A percentile compares a stretch with the other conserved stretches of the same genome.
Evolutionary conservation across 352 stramenopile genomes (phyloP).

Genomic region (Hyphochytrium catenoides): DNA sequence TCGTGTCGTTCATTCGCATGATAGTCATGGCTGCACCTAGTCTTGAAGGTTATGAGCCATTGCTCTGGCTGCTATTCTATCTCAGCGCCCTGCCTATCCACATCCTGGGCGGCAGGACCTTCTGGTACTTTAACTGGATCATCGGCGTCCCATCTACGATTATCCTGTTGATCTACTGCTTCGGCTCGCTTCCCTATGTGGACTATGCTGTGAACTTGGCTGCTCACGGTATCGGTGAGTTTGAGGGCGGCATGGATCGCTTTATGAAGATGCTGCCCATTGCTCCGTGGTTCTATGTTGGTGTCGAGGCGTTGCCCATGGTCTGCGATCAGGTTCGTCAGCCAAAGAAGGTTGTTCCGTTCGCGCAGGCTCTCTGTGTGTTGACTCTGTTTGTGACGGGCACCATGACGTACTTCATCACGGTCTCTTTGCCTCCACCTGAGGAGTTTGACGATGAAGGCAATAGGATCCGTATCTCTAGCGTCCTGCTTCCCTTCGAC

Average conservation of each 20-base stretch:
- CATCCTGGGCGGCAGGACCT: slow-evolving; percentile 8
- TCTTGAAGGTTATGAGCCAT: slow-evolving; percentile 5
- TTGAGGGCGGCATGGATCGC: background rate
- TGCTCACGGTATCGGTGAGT: background rate
- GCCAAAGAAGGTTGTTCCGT: slow-evolving; percentile 3
- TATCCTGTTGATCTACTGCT: slow-evolving; percentile 9
- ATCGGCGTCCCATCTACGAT: slow-evolving; percentile 6
- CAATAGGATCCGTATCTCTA: too few species aligned
- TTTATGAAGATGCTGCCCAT: background rate
- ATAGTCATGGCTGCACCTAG: slow-evolving; percentile 5
- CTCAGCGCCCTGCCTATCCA: slow-evolving; percentile 8
- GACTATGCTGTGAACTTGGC: slow-evolving; percentile 9
- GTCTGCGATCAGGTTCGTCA: background rate
- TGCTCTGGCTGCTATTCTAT: slow-evolving; percentile 13
- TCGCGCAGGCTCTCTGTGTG: slow-evolving; percentile 1
- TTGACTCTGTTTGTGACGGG: slow-evolving; percentile 1
- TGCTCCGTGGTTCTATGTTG: slow-evolving; percentile 2
- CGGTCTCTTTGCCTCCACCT: slow-evolving; percentile 5
- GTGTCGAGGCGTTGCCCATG: slow-evolving; percentile 3
- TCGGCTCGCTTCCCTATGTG: slow-evolving; percentile 9
- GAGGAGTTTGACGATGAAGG: slow-evolving; percentile 8
- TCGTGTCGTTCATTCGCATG: slow-evolving; percentile 11
- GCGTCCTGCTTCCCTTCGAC: slow-evolving; percentile 11
- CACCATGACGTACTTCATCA: background rate
- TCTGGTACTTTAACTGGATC: slow-evolving; percentile 11